These are phyloP conservation scores for Fusarium sp. DNA, from an alignment of 2,329 filamentous ascomycete species.

Conservation along the genomic window DNA sequence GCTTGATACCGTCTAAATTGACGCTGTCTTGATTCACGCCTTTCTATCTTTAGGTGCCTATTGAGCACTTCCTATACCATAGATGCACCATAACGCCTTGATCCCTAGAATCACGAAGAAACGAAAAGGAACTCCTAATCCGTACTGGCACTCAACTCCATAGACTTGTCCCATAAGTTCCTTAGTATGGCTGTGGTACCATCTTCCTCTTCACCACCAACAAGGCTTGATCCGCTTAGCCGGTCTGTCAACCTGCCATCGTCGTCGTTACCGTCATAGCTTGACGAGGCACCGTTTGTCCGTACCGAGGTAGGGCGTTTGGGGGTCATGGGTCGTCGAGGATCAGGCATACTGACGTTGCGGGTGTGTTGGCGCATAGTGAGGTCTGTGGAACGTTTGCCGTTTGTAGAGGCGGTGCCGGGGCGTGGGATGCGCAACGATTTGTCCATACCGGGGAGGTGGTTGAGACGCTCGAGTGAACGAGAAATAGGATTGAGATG, in stretches of 20 bases:
- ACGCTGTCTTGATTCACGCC: slow-evolving; percentile 14
- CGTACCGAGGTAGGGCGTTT: slow-evolving; percentile 53
- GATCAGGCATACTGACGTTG: slow-evolving; percentile 54
- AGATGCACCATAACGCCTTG: slow-evolving; percentile 21
- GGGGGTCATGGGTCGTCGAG: slow-evolving; percentile 47
- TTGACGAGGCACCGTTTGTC: slow-evolving; percentile 56
- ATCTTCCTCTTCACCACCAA: slow-evolving; percentile 63
- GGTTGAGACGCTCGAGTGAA: slow-evolving; percentile 62
- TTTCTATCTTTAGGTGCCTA: slow-evolving; percentile 26
- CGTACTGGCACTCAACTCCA: slow-evolving; percentile 66
- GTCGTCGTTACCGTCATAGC: slow-evolving; percentile 61
- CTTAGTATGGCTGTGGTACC: slow-evolving; percentile 64
- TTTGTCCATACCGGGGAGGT: slow-evolving; percentile 64
- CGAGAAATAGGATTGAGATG: slow-evolving; percentile 78
- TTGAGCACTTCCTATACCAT: slow-evolving; percentile 26
- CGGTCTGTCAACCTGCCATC: slow-evolving; percentile 54
- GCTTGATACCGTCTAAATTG: slow-evolving; percentile 11
- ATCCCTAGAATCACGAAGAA: slow-evolving; percentile 19
- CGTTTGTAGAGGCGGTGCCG: slow-evolving; percentile 53
- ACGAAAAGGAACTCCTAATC: slow-evolving; percentile 25
- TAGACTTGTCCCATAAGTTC: slow-evolving; percentile 71
- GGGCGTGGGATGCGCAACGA: slow-evolving; percentile 61
- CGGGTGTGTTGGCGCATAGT: slow-evolving; percentile 54
- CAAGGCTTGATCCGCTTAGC: slow-evolving; percentile 63
- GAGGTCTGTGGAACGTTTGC: slow-evolving; percentile 50